Conservation (phyloP, 306 rosid species). For the Rosa multiflora region DNA sequence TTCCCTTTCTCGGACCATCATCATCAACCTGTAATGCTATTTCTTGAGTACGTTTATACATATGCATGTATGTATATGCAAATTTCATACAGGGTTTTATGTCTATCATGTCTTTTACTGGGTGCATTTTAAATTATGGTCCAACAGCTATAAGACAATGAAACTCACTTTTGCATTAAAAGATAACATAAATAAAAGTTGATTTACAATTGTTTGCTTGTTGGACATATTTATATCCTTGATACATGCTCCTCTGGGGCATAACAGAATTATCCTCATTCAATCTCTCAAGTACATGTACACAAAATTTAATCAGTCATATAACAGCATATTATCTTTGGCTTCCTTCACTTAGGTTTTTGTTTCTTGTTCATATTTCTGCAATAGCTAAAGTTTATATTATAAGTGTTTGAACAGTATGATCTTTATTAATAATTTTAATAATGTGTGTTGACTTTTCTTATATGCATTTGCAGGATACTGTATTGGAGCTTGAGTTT, state of each 20-base stretch:
- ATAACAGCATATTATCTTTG: background rate
- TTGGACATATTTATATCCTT: background rate
- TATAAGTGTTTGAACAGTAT: background rate
- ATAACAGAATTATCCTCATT: background rate
- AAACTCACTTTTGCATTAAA: background rate
- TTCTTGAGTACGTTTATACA: background rate
- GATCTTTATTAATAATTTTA: background rate
- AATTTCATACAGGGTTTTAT: background rate
- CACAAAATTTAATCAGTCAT: background rate
- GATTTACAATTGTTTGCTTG: background rate
- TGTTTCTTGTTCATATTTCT: conserved; percentile 7
- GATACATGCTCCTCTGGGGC: background rate
- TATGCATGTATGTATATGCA: background rate
- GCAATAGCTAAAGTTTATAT: background rate
- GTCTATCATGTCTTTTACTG: background rate
- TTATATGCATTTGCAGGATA: conserved; percentile 60
- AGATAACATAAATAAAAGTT: background rate
- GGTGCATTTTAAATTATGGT: background rate
- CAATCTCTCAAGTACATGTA: background rate
- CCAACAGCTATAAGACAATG: background rate
- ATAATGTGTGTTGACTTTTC: conserved; percentile 8
- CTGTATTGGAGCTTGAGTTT: conserved; percentile 96
- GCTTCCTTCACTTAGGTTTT: background rate
- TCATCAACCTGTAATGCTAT: background rate
- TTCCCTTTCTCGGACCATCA: background rate